Conservation (phyloP, 768 basidiomycete genomes). For the Porphyrellus cyaneotinctus region DNA sequence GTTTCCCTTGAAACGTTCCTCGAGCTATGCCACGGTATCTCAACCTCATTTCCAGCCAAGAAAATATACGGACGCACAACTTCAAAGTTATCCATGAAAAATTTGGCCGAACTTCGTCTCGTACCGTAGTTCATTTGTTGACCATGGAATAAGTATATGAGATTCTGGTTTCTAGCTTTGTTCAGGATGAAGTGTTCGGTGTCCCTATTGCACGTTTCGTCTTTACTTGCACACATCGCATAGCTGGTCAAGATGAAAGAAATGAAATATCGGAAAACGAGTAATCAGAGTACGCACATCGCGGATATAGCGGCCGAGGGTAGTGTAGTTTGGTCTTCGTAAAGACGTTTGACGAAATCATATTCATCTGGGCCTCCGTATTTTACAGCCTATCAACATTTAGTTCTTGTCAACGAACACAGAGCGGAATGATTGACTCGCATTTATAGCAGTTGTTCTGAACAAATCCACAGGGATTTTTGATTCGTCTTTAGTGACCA, state of each 20-base stretch:
- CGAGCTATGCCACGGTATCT: constrained; percentile 38
- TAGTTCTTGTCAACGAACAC: background rate
- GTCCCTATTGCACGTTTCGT: constrained; percentile 53
- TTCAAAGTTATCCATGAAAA: constrained; percentile 69
- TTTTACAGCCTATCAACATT: constrained; percentile 53
- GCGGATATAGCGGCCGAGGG: constrained; percentile 61
- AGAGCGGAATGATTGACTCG: constrained; percentile 28
- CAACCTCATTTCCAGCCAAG: background rate
- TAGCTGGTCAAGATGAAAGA: constrained; percentile 35
- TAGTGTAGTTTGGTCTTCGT: constrained; percentile 71
- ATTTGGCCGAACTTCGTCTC: constrained; percentile 50
- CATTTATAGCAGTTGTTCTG: constrained; percentile 47
- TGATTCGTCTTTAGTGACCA: constrained; percentile 70
- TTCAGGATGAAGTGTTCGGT: constrained; percentile 58
- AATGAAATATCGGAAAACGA: background rate
- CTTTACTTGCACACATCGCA: constrained; percentile 60
- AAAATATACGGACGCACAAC: constrained; percentile 37
- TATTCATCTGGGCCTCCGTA: constrained; percentile 75
- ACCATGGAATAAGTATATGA: constrained; percentile 59
- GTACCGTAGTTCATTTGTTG: constrained; percentile 53
- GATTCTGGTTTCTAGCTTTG: constrained; percentile 57
- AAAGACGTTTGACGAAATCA: constrained; percentile 63
- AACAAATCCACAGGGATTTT: constrained; percentile 79
- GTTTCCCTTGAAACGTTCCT: constrained; percentile 68
- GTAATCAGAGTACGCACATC: constrained; percentile 43